Percentiles rank a stretch among this genome's conserved stretches.
Evolutionary conservation across 345 rosid species (phyloP).

Genomic region (Durio zibethinus): DNA sequence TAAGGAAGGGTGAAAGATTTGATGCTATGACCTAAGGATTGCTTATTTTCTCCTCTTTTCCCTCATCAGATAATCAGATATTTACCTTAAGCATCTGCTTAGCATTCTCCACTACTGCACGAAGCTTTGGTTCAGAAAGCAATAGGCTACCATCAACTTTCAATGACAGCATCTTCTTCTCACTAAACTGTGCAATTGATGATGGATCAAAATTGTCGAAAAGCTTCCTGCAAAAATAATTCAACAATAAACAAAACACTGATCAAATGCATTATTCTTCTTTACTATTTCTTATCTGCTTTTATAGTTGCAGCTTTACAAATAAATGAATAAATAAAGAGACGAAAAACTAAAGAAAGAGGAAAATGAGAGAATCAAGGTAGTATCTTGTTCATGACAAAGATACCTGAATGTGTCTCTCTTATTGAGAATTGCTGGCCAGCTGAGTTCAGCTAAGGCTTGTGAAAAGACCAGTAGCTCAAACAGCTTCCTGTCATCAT

Average conservation of each 20-base stretch:
- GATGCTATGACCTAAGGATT: background rate
- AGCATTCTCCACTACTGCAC: slow-evolving; percentile 81
- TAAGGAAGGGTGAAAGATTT: background rate
- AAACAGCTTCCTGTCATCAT: slow-evolving; percentile 69
- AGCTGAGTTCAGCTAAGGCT: slow-evolving; percentile 89
- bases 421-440: slow-evolving; percentile 73
- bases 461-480: slow-evolving; percentile 89
- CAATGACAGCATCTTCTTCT: slow-evolving; percentile 63
- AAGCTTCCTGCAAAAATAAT: slow-evolving; percentile 52
- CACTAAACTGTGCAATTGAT: slow-evolving; percentile 58
- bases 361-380: slow-evolving; percentile 3
- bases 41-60: background rate
- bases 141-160: slow-evolving; percentile 57
- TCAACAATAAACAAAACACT: slow-evolving; percentile 19
- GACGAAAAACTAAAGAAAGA: background rate
- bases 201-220: slow-evolving; percentile 65
- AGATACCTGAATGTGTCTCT: slow-evolving; percentile 64
- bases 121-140: slow-evolving; percentile 82
- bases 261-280: background rate
- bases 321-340: background rate
- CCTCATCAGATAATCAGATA: background rate
- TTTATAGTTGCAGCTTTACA: background rate
- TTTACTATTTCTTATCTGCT: background rate
- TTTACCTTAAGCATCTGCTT: slow-evolving; percentile 69
- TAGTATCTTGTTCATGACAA: background rate